Evolutionary conservation across 345 rosid species (phyloP).

Genomic region (Clausena lansium): DNA sequence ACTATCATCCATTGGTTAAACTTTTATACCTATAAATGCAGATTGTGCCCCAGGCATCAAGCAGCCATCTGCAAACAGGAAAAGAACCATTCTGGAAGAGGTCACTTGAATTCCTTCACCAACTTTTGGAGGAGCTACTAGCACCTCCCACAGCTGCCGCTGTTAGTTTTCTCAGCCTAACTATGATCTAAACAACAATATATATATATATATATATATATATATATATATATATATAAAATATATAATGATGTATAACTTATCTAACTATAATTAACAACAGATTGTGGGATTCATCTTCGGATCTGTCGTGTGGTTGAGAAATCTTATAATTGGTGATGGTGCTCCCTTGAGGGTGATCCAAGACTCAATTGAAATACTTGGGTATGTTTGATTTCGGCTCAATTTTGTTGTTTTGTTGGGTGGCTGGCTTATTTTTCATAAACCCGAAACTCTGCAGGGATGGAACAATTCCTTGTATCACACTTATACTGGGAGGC

Average conservation of each 20-base stretch:
- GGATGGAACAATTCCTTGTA: constrained; percentile 87
- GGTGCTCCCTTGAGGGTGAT: constrained; percentile 70
- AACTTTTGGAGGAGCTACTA: constrained; percentile 65
- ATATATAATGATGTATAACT: neutral
- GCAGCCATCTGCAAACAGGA: constrained; percentile 23
- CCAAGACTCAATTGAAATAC: constrained; percentile 72
- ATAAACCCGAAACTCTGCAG: constrained; percentile 36
- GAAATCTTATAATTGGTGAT: constrained; percentile 69
- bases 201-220: too few species aligned
- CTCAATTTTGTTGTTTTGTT: neutral
- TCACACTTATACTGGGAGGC: constrained; percentile 89
- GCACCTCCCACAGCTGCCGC: constrained; percentile 87
- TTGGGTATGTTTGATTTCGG: constrained; percentile 49
- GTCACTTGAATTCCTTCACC: constrained; percentile 38
- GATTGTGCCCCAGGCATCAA: constrained; percentile 26
- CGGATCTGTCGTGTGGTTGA: constrained; percentile 68
- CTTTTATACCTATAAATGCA: constrained; percentile 3
- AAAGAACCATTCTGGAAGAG: constrained; percentile 39
- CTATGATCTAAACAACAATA: neutral
- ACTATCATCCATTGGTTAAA: neutral
- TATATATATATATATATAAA: too few species aligned
- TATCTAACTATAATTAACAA: neutral
- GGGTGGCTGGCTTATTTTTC: too few species aligned
- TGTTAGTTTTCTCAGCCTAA: constrained; percentile 43
- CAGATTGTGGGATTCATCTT: constrained; percentile 80